Evolutionary conservation across 139 green algal genomes (phyloP), one percentile per base, ranked within the genome.

Genomic region (Chlorella sorokiniana): DNA sequence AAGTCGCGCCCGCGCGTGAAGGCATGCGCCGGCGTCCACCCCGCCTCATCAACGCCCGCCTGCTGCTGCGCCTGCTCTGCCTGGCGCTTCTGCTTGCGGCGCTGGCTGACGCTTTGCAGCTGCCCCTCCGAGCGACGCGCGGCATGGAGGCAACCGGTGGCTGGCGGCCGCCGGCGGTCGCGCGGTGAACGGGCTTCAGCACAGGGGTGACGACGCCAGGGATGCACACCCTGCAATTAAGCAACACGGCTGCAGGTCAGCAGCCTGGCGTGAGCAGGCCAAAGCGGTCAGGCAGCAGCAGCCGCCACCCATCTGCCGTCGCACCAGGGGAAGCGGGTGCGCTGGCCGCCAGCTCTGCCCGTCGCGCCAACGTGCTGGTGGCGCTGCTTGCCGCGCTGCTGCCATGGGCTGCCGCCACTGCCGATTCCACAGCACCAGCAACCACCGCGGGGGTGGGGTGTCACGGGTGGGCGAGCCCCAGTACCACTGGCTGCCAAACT

Each of bases 1-100:
- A 83, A 90, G 31, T 42, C 44, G 8, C 64, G 25, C 10, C 48
- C 59, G 0, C 69, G n/a, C 6, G 82, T 85, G 71, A 82, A 85
- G 70, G 40, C 69, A 37, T 75, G 63, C 18, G 45, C 62, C 1
- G 42, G 35, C 65, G 4, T 27, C 52, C 38, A 25, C 56, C 8
- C 10, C 18, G 64, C 64, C 64, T 27, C n/a, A n/a, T 44, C 64
- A 23, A 44, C n/a, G n/a, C 64, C n/a, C 31, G n/a, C 40, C 11
- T 1, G 35, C 61, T 6, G 38, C 56, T 81, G 38, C 22, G 38
- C 48, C 29, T 27, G 2, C 27, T 25, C 14, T 16, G 41, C 48
- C 44, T 42, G 38, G 37, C 8, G 3, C 56, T 56, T 54, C 56
- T 37, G 41, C 41, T 37, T 16, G 64, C n/a, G 6, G 64, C 7